These are phyloP conservation scores for Entomortierella lignicola DNA, from an alignment of 192 early-diverging fungal species.

Conservation along the genomic window DNA sequence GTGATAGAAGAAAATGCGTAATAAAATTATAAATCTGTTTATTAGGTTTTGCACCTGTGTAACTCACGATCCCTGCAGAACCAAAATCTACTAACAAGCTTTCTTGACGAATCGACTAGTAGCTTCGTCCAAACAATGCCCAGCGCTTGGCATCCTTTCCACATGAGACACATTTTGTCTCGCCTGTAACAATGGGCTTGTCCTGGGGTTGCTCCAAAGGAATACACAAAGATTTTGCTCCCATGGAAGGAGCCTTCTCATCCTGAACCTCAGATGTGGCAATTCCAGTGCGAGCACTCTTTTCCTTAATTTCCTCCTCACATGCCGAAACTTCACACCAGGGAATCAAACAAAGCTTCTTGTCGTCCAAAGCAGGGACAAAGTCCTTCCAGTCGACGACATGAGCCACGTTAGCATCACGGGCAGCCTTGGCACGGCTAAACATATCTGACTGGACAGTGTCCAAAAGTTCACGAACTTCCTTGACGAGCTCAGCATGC, in stretches of 20 bases:
- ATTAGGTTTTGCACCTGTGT: no score
- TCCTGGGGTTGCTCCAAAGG: constrained; percentile 94
- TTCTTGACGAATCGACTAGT: constrained; percentile 58
- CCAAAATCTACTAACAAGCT: no score
- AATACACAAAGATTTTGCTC: constrained; percentile 98
- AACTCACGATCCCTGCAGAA: no score
- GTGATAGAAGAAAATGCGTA: not conserved
- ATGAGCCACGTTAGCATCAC: constrained; percentile 79
- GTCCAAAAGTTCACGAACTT: constrained; percentile 71
- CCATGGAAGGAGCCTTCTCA: constrained; percentile 99
- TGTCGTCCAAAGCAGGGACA: constrained; percentile 89
- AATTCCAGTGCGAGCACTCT: constrained; percentile 77
- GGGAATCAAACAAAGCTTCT: constrained; percentile 89
- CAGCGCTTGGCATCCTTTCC: constrained; percentile 83
- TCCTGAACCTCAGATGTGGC: constrained; percentile 79
- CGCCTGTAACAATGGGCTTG: constrained; percentile 81
- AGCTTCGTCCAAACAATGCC: constrained; percentile 86
- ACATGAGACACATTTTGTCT: constrained; percentile 90
- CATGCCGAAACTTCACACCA: constrained; percentile 95
- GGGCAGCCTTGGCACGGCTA: constrained; percentile 78
- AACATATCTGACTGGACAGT: constrained; percentile 94
- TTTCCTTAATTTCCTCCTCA: constrained; percentile 97
- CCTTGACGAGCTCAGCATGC: constrained; percentile 67
- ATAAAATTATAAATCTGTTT: no score
- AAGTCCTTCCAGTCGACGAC: constrained; percentile 94